Conservation (phyloP, 1,139 yeast species). For the Kodamaea derodonti region DNA sequence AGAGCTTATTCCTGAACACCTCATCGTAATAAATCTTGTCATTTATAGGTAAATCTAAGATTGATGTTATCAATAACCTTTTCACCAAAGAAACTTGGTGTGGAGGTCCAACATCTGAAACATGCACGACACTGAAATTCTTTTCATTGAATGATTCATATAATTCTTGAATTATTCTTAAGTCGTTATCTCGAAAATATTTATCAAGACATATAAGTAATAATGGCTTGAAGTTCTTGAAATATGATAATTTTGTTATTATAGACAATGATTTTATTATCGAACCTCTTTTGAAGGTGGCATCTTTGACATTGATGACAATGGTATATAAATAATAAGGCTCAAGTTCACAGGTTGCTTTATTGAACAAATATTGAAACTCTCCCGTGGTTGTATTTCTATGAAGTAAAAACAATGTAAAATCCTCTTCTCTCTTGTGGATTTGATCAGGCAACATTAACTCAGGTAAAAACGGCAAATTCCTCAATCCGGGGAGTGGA, state of each 20-base stretch:
- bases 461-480: constrained; percentile 46
- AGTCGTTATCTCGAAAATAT: constrained; percentile 29
- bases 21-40: constrained; percentile 44
- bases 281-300: constrained; percentile 49
- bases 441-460: constrained; percentile 63
- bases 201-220: constrained; percentile 52
- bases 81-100: constrained; percentile 28
- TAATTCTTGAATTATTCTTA: constrained; percentile 21
- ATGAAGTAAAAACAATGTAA: constrained; percentile 53
- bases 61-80: constrained; percentile 41
- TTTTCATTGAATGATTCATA: constrained; percentile 36
- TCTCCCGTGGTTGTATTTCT: constrained; percentile 34
- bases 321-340: constrained; percentile 54
- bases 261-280: constrained; percentile 54
- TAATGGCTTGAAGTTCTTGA: constrained; percentile 59
- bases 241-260: constrained; percentile 47
- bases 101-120: constrained; percentile 19
- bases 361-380: constrained; percentile 38
- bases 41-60: constrained; percentile 44
- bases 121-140: constrained; percentile 23
- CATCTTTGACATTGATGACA: constrained; percentile 50
- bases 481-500: constrained; percentile 40
- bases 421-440: constrained; percentile 58
- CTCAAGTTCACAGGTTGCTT: constrained; percentile 29
- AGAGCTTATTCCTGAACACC: constrained; percentile 31